Percentiles rank a stretch among this genome's conserved stretches.
phyloP scores from a whole-genome alignment of 208 protist genomes.

The Trypanosomatidae sp. region DNA sequence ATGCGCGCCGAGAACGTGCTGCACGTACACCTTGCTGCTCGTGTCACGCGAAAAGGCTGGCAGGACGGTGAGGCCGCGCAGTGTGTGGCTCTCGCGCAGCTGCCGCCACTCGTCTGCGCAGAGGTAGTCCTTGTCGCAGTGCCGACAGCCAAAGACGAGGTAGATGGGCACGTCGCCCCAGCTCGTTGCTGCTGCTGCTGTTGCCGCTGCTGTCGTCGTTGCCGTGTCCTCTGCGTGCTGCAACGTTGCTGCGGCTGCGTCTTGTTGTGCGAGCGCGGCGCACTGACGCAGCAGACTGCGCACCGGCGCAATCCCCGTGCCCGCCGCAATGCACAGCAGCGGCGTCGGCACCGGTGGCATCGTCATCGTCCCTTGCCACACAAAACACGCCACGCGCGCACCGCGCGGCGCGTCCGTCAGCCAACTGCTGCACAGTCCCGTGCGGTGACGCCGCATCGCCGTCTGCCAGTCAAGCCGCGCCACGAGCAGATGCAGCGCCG shows the following conservation, averaged over 20 bases:
- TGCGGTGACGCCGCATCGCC: conserved; percentile 50
- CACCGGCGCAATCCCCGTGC: conserved; percentile 75
- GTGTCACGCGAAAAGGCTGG: conserved; percentile 76
- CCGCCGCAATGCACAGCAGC: conserved; percentile 56
- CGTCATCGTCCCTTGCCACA: conserved; percentile 52
- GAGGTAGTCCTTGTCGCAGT: conserved; percentile 52
- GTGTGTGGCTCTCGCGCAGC: conserved; percentile 6
- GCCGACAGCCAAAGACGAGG: conserved; percentile 71
- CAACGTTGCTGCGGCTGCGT: no score
- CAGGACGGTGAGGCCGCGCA: conserved; percentile 41
- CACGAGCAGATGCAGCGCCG: conserved; percentile 34
- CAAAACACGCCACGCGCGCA: conserved; percentile 29
- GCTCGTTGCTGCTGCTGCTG: no score
- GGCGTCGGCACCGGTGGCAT: conserved; percentile 24
- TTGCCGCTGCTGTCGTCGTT: background rate
- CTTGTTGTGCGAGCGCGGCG: no score
- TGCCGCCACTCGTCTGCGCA: conserved; percentile 55
- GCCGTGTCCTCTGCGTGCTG: no score
- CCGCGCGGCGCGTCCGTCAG: conserved; percentile 17
- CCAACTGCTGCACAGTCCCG: conserved; percentile 54
- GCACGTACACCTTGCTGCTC: conserved; percentile 73
- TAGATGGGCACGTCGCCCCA: conserved; percentile 46
- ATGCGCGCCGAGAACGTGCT: conserved; percentile 65
- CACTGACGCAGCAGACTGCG: conserved; percentile 58
- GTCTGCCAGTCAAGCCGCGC: conserved; percentile 64